Percentiles rank a stretch among this genome's conserved stretches.
Evolutionary conservation across 192 early-diverging fungal genomes (phyloP).

Genomic region (Geranomyces variabilis): DNA sequence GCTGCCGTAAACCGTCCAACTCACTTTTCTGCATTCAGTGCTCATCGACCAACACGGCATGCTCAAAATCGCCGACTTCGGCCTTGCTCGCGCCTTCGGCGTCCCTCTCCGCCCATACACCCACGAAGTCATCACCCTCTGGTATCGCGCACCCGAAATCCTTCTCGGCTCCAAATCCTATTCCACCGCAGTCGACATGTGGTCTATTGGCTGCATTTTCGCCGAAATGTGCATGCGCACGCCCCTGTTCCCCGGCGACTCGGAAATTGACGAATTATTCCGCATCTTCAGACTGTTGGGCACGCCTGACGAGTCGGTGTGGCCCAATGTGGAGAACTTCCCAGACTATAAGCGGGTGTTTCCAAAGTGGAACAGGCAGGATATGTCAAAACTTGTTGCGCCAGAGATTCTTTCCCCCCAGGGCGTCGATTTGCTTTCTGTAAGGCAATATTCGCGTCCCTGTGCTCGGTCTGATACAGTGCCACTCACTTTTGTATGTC

Average conservation of each 20-base stretch:
- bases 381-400: conserved; percentile 49
- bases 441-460: conserved; percentile 23
- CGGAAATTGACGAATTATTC: conserved; percentile 93
- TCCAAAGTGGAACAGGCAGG: conserved; percentile 68
- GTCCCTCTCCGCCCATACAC: conserved; percentile 92
- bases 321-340: conserved; percentile 74
- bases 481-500: too few species aligned
- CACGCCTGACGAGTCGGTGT: conserved; percentile 76
- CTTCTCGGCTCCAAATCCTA: conserved; percentile 89
- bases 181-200: conserved; percentile 94
- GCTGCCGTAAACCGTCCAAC: background rate
- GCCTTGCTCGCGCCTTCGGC: conserved; percentile 89
- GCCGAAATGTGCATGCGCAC: conserved; percentile 84
- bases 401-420: conserved; percentile 55
- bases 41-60: conserved; percentile 86
- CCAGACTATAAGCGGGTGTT: conserved; percentile 84
- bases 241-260: conserved; percentile 88
- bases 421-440: conserved; percentile 73
- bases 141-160: conserved; percentile 96
- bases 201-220: conserved; percentile 97
- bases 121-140: conserved; percentile 91
- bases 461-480: too few species aligned
- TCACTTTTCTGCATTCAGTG: conserved; percentile 42
- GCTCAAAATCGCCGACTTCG: conserved; percentile 96
- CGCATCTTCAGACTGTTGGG: conserved; percentile 84